Percentiles rank a stretch among this genome's conserved stretches.
Conservation (phyloP, 1,139 yeast species). For the Geotrichum candidum region DNA sequence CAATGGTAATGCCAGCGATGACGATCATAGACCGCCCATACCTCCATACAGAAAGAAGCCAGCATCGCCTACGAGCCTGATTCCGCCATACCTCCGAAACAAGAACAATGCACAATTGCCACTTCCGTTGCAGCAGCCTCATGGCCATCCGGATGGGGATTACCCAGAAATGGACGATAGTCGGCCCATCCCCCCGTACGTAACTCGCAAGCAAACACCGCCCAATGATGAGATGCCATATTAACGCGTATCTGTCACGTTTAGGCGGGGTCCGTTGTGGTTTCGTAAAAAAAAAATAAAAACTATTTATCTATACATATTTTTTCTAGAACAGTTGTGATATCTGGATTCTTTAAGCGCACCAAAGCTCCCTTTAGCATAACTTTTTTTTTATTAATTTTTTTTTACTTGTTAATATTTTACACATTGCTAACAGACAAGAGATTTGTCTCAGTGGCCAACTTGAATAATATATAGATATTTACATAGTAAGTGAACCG, state of each 20-base stretch:
- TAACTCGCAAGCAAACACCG: neutral
- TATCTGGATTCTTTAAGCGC: neutral
- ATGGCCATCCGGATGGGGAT: neutral
- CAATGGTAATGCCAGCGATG: neutral
- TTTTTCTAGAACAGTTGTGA: neutral
- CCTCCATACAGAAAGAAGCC: neutral
- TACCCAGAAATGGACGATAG: slow-evolving; percentile 7
- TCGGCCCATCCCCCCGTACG: neutral
- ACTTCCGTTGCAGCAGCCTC: neutral
- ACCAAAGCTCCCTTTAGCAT: neutral
- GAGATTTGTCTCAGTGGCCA: neutral
- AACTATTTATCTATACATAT: neutral
- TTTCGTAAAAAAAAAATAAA: neutral
- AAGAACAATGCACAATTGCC: neutral
- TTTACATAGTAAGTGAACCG: neutral
- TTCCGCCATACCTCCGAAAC: slow-evolving; percentile 8
- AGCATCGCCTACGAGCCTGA: neutral
- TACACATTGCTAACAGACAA: neutral
- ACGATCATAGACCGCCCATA: neutral
- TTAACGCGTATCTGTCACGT: neutral
- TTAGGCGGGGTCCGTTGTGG: neutral
- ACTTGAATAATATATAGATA: neutral
- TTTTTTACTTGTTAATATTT: neutral
- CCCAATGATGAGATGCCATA: neutral
- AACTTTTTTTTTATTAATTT: neutral